Percentiles rank a stretch among this genome's conserved stretches.
Evolutionary conservation across 768 basidiomycete species (phyloP).

Genomic region (Panus rudis): DNA sequence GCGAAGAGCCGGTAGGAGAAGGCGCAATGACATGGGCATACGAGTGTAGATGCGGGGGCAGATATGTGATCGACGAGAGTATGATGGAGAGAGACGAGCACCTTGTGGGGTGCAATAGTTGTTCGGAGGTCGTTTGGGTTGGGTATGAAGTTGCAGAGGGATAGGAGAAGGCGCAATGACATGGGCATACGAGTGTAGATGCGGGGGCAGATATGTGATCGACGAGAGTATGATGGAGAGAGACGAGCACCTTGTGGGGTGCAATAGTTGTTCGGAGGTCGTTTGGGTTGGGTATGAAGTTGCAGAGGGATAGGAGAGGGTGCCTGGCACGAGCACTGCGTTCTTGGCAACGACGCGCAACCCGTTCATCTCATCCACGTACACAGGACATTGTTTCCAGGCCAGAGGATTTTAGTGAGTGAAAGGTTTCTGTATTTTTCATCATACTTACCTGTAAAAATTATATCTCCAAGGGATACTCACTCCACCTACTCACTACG

Average conservation of each 20-base stretch:
- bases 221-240: constrained; percentile 53
- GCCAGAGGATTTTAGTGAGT: too few species aligned
- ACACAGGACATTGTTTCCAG: too few species aligned
- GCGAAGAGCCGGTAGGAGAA: too few species aligned
- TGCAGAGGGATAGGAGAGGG: constrained; percentile 16
- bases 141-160: constrained; percentile 54
- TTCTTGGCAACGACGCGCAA: too few species aligned
- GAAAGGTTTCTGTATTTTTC: too few species aligned
- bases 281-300: constrained; percentile 81
- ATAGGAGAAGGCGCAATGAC: constrained; percentile 16
- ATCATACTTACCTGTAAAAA: too few species aligned
- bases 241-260: constrained; percentile 67
- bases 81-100: constrained; percentile 70
- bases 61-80: constrained; percentile 46
- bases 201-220: constrained; percentile 62
- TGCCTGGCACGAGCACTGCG: neutral
- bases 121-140: constrained; percentile 83
- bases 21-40: constrained; percentile 49
- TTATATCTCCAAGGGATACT: too few species aligned
- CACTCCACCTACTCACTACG: too few species aligned
- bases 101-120: constrained; percentile 63
- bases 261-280: constrained; percentile 72
- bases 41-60: constrained; percentile 68
- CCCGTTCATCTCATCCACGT: too few species aligned
- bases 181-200: constrained; percentile 66